Evolutionary conservation across 164 flowering plant genomes (phyloP), one percentile per base, ranked within the genome.

Genomic region (Vitis cinerea): DNA sequence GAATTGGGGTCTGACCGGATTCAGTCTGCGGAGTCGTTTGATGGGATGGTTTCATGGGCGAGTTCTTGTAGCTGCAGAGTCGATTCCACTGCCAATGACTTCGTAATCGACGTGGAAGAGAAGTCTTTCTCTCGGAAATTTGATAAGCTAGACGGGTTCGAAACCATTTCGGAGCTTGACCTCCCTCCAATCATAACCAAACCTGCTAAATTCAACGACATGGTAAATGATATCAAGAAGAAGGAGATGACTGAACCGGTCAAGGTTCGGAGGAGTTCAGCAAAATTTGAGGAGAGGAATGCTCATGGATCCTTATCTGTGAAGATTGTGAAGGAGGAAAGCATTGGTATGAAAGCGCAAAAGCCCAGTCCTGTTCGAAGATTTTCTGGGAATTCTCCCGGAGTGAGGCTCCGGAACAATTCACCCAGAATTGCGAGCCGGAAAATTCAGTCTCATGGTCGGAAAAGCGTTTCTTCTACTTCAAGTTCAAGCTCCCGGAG

Each of bases 181-280:
- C 84, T 86, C 49, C 78, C 82, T 50, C 88, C 80, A 3, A 84
- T 86, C 16, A 69, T 83, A 23, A 84, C 88, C n/a, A 86, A 78
- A 54, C 77, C 76, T 0, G 62, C 44, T 0, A 62, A 65, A 54
- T 37, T 62, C 65, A 59, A 16, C 23, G 74, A 73, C 27, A 8
- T 16, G 62, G 61, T 64, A 7, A 47, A 49, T 10, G 66, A 64
- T n/a, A 10, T 54, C 49, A 71, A 55, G 63, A 65, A 59, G 67
- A 68, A 71, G 49, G 59, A 67, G 8, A 23, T 7, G 12, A 14
- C 0, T 9, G 65, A 72, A 9, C 59, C 70, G 11, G 48, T 44
- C 48, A 17, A 50, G 31, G 15, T 17, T n/a, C 30, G 68, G n/a
- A 67, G 65, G 10, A 63, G 72, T 44, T 69, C 68, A 31, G 66